Percentiles rank a stretch among this genome's conserved stretches.
phyloP scores from a whole-genome alignment of 2,329 filamentous ascomycete genomes.

The Emmonsiellopsis sp. region DNA sequence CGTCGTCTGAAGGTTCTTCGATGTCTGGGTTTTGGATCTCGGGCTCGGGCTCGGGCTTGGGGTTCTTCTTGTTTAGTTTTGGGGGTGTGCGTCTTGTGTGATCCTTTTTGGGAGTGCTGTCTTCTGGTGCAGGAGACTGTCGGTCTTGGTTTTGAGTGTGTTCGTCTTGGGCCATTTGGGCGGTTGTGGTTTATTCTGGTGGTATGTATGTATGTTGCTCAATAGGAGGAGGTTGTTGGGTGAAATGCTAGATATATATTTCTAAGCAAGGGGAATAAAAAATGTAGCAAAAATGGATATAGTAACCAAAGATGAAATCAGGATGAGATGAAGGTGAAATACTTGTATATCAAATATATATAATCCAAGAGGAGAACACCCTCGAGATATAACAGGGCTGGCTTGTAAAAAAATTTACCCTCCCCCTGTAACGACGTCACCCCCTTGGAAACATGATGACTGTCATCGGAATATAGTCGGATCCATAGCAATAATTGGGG shows the following conservation, averaged over 20 bases:
- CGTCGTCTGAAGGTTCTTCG: slow-evolving; percentile 12
- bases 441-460: background rate
- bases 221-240: background rate
- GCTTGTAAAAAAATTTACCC: background rate
- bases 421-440: background rate
- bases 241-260: background rate
- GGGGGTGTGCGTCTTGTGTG: slow-evolving; percentile 13
- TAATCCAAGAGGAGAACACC: background rate
- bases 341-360: background rate
- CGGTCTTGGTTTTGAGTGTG: slow-evolving; percentile 15
- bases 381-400: background rate
- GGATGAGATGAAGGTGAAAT: too few relatives aligned
- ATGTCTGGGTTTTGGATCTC: slow-evolving; percentile 14
- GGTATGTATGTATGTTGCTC: background rate
- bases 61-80: slow-evolving; percentile 10
- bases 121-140: slow-evolving; percentile 8
- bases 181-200: slow-evolving; percentile 3
- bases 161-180: slow-evolving; percentile 12
- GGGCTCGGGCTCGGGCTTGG: slow-evolving; percentile 7
- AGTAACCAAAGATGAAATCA: background rate
- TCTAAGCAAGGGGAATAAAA: background rate
- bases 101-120: slow-evolving; percentile 14
- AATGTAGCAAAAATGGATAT: background rate
- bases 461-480: background rate
- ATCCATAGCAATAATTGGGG: background rate